phyloP scores from a whole-genome alignment of 2,329 filamentous ascomycete species.

The Mycosphaerella arachidis region DNA sequence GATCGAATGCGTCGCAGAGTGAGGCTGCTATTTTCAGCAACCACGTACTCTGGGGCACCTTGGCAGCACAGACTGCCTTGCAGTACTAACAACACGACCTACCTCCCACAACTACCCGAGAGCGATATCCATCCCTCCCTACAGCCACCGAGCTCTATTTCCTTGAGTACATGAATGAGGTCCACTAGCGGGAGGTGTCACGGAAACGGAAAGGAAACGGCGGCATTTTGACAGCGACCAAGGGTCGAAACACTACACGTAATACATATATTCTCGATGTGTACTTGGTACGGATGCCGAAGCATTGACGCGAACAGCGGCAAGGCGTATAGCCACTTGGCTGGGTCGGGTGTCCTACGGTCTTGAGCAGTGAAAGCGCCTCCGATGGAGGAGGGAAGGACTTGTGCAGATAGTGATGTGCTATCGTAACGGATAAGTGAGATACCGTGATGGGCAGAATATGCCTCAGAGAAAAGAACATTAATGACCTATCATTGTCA shows the following conservation, averaged over 20 bases:
- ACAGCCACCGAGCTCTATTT: background rate
- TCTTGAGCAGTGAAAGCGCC: background rate
- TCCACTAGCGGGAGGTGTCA: background rate
- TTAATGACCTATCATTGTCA: too few species aligned
- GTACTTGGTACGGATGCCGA: background rate
- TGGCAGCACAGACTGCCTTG: too few species aligned
- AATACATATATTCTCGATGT: background rate
- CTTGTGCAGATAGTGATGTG: background rate
- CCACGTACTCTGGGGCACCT: too few species aligned
- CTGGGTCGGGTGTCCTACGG: background rate
- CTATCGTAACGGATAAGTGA: too few species aligned
- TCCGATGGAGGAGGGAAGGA: background rate
- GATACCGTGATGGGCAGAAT: too few species aligned
- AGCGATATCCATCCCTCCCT: background rate
- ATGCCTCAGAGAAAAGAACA: too few species aligned
- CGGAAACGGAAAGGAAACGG: background rate
- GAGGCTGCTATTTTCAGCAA: background rate
- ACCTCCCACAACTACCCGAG: background rate
- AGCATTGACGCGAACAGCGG: too few species aligned
- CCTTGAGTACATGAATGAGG: background rate
- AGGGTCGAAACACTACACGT: background rate
- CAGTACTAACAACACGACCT: background rate
- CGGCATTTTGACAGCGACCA: background rate
- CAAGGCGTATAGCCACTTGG: background rate
- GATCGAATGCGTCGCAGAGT: constrained; percentile 52